Evolutionary conservation across 345 rosid genomes (phyloP), one percentile per base, ranked within the genome.

Genomic region (Salix udensis): DNA sequence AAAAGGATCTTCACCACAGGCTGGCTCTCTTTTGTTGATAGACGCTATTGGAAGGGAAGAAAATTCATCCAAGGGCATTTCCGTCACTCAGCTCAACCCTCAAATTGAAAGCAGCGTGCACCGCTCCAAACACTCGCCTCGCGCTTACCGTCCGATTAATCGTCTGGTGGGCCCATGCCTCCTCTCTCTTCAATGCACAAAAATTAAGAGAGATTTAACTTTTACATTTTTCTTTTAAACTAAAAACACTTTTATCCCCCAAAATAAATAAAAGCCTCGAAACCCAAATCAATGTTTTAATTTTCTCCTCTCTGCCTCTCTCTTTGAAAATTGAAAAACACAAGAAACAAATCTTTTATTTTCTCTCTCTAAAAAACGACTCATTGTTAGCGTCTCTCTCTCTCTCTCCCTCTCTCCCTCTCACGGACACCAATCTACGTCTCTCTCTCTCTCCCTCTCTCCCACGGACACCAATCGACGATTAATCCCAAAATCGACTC

Each of bases 401-500:
- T 52, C 30, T 77, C 53, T 71, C 69, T 68, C 76, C 71, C 53
- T 52, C 30, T 65, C 44, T 36, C 72, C 60, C 44, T 48, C 62
- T 11, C 72, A 16, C 64, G 74, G 69, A 40, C 40, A 31, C 76
- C 77, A 81, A 77, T 88, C 90, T 88, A 85, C 95, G 91, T 31
- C 36, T 31, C 5, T 31, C 31, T 28, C 30, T 30, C 71, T 78
- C 69, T 71, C 46, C 52, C 74, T 50, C 36, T 37, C 46, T 50
- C 64, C 12, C 73, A 24, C 65, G 74, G 70, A 44, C 44, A 34
- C 74, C 77, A 81, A 77, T 88, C 91, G 89, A 86, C 95, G 91
- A 87, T 87, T 87, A 87, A 83, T 77, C 87, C 62, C 85, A 73
- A 85, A 82, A 80, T 73, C 86, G 78, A 77, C 74, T 64, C 82